These are phyloP conservation scores for Hebeloma cylindrosporum DNA, from an alignment of 768 basidiomycete genomes.

Conservation along the genomic window DNA sequence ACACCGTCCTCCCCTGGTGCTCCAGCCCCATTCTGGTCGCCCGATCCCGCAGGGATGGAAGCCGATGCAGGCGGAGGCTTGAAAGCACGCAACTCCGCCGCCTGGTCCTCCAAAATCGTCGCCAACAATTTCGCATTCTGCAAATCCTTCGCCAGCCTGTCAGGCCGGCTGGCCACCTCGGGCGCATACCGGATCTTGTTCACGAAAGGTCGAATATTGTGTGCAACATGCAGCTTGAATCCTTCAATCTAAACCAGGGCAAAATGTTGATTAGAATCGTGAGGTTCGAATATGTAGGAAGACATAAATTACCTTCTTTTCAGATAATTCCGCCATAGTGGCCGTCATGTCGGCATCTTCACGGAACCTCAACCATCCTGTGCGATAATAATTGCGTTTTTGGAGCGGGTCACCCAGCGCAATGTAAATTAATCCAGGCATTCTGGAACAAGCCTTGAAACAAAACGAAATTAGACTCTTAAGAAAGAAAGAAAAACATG, in stretches of 20 bases:
- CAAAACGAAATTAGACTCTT: slow-evolving; percentile 2
- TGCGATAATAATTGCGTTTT: slow-evolving; percentile 92
- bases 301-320: slow-evolving; percentile 68
- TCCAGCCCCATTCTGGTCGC: no score
- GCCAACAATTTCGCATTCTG: slow-evolving; percentile 74
- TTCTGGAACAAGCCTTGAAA: slow-evolving; percentile 66
- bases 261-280: neutral
- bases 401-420: slow-evolving; percentile 90
- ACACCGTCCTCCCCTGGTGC: no score
- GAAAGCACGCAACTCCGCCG: slow-evolving; percentile 47
- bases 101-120: slow-evolving; percentile 72
- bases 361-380: slow-evolving; percentile 87
- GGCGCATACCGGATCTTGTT: slow-evolving; percentile 81
- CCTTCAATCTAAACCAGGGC: slow-evolving; percentile 71
- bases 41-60: no score
- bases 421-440: slow-evolving; percentile 84
- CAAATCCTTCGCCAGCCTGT: slow-evolving; percentile 80
- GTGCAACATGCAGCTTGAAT: slow-evolving; percentile 90
- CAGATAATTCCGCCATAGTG: slow-evolving; percentile 72
- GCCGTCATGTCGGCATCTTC: slow-evolving; percentile 81
- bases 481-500: slow-evolving; percentile 12
- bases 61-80: slow-evolving; percentile 31
- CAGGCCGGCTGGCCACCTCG: slow-evolving; percentile 76
- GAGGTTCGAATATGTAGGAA: slow-evolving; percentile 7
- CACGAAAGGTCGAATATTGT: slow-evolving; percentile 74